Evolutionary conservation across 2,329 filamentous ascomycete species (phyloP).

Genomic region (Massarina eburnea): DNA sequence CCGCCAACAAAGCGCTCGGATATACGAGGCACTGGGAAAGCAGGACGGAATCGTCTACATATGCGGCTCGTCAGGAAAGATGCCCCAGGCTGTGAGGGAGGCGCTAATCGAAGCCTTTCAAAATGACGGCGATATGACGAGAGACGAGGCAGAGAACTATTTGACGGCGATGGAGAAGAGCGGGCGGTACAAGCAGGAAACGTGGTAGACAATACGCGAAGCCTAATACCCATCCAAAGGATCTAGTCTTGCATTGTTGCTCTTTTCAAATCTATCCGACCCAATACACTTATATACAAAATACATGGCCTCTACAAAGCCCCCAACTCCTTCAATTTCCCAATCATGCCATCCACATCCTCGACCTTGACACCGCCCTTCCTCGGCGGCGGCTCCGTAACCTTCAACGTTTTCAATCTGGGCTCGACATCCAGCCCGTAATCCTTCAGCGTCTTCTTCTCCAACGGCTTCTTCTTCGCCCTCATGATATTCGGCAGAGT

Average conservation of each 20-base stretch:
- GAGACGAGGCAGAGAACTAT: constrained; percentile 58
- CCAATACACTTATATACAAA: background rate
- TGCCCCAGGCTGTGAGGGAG: constrained; percentile 70
- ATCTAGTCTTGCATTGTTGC: constrained; percentile 1
- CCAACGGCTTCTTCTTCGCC: constrained; percentile 99
- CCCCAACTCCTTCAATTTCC: constrained; percentile 93
- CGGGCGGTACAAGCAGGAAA: constrained; percentile 68
- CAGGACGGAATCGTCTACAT: constrained; percentile 58
- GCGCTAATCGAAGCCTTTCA: constrained; percentile 65
- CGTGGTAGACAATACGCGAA: constrained; percentile 58
- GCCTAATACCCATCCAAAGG: too few species aligned
- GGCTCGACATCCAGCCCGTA: constrained; percentile 70
- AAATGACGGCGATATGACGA: constrained; percentile 41
- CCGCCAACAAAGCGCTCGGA: constrained; percentile 50
- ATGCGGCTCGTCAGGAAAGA: constrained; percentile 66
- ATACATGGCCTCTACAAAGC: constrained; percentile 62
- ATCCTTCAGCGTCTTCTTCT: constrained; percentile 85
- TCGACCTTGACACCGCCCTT: constrained; percentile 97
- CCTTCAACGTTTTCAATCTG: constrained; percentile 87
- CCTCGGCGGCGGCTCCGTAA: constrained; percentile 81
- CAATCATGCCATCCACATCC: constrained; percentile 91
- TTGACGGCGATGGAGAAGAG: constrained; percentile 61
- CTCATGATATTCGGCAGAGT: constrained; percentile 99
- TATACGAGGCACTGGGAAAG: constrained; percentile 57
- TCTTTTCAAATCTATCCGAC: constrained; percentile 10